Evolutionary conservation across 2,329 filamentous ascomycete species (phyloP), one percentile per base, ranked within the genome.

Genomic region (Fusarium drepaniforme): DNA sequence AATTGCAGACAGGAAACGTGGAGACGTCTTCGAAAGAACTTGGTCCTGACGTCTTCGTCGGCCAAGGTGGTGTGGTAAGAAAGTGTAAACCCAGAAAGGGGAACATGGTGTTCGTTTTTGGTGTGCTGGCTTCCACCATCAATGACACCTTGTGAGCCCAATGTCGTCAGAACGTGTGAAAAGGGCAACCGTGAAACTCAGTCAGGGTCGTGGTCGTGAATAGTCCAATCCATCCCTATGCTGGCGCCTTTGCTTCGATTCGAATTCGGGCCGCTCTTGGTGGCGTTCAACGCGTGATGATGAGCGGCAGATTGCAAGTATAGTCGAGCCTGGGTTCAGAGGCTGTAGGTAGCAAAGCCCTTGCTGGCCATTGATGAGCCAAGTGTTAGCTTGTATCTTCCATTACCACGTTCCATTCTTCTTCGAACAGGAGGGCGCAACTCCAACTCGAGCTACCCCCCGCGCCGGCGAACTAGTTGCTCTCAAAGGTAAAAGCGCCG

Each of bases 281-380:
- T 73, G 70, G 71, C 70, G 70, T 67, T 40, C 46, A 64, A 66
- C 65, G 66, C 49, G 65, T 71, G 70, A 74, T 53, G 65, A 58
- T 51, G 51, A 30, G 60, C 23, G 56, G 46, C 60, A 46, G 62
- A 68, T 65, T 71, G 56, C 44, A 57, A 38, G 67, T 71, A 56
- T 65, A 74, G 56, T 58, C 23, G 60, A 60, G 42, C 51, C 66
- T 63, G 57, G 68, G 40, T 71, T 68, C 28, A 51, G 42, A 57
- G 51, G 28, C 28, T 64, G 40, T 53, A 44, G 21, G 40, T n/a
- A 51, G 21, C 33, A 53, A 44, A 53, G 61, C 61, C 61, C 65
- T 42, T 23, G 58, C 35, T 42, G 28, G 58, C 35, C n/a, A 46
- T 42, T 64, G 60, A 67, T 42, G 35, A 46, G 66, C 66, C 66